Evolutionary conservation across 1,284 basidiomycete genomes (phyloP), one percentile per base, ranked within the genome.

Genomic region (Psilocybe mexicana): DNA sequence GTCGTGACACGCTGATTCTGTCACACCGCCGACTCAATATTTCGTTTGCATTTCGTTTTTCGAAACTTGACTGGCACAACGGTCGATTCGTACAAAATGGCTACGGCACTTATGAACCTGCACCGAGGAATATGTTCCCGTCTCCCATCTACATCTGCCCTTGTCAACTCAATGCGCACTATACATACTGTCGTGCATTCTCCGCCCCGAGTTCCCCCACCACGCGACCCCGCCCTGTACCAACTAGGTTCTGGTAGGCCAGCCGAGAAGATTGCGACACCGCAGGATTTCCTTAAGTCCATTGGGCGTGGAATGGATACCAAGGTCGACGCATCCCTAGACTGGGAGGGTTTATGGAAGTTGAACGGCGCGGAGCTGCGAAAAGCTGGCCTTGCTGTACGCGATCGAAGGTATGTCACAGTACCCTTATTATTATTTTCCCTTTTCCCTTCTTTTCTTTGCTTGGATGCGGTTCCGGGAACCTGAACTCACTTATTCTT

Each of bases 341-440:
- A 72, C 14, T 93, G 91, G 91, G 79, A 85, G 3, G 78, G 82
- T 40, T 78, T 93, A 55, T 93, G 90, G 86, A 77, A 76, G 50
- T 72, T 80, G 54, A 76, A 81, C 30, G 82, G 89, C 11, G 65
- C 69, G 38, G 78, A 82, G 35, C 69, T 93, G 70, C 88, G 83
- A 72, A 78, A 84, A 66, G 81, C 83, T 49, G 90, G 90, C 8
- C 58, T 93, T 3, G 72, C 75, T 33, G 82, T 88, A 40, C 78
- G 79, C 65, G 90, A 92, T 65, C 79, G 91, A 64, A 82, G 85
- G 86, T 84, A 67, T 54, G 78, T 66, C 10, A 12, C 43, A 45
- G 1, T 43, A 12, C 40, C 14, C 6, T 5, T 6, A 33, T 18
- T 43, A 12, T 35, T 6, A 25, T 28, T 10, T 18, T 30, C 7